phyloP scores from a whole-genome alignment of 768 basidiomycete genomes.

The Boletus coccyginus region DNA sequence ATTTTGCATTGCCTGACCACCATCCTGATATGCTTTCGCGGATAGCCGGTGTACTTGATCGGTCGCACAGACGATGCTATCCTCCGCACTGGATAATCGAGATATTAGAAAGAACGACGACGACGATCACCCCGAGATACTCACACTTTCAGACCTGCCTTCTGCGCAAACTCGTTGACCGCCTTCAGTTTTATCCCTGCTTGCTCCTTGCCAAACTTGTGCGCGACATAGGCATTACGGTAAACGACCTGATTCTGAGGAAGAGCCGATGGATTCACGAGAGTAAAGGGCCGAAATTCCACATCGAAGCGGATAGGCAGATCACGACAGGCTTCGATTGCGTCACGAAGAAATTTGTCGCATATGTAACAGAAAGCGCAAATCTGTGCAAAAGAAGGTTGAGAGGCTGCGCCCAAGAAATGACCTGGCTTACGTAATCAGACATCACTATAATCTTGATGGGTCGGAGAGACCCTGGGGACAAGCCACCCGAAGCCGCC shows the following conservation, averaged over 20 bases:
- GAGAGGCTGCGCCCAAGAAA: no score
- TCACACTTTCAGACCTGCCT: constrained; percentile 25
- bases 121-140: neutral
- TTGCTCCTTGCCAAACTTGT: constrained; percentile 27
- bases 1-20: constrained; percentile 37
- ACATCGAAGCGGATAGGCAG: constrained; percentile 32
- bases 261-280: constrained; percentile 13
- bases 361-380: constrained; percentile 39
- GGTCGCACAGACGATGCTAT: constrained; percentile 38
- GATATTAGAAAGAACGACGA: neutral
- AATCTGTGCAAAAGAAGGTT: constrained; percentile 15
- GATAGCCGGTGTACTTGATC: constrained; percentile 43
- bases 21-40: constrained; percentile 37
- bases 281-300: constrained; percentile 31
- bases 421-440: constrained; percentile 26
- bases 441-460: constrained; percentile 34
- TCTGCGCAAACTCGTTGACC: constrained; percentile 20
- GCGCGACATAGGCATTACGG: constrained; percentile 19
- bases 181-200: constrained; percentile 25
- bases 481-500: neutral
- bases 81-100: constrained; percentile 29
- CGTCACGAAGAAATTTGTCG: constrained; percentile 31
- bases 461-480: constrained; percentile 16
- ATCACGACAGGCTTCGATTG: constrained; percentile 31
- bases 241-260: neutral